Conservation (phyloP, 768 basidiomycete species). For the Boletales sp. region DNA sequence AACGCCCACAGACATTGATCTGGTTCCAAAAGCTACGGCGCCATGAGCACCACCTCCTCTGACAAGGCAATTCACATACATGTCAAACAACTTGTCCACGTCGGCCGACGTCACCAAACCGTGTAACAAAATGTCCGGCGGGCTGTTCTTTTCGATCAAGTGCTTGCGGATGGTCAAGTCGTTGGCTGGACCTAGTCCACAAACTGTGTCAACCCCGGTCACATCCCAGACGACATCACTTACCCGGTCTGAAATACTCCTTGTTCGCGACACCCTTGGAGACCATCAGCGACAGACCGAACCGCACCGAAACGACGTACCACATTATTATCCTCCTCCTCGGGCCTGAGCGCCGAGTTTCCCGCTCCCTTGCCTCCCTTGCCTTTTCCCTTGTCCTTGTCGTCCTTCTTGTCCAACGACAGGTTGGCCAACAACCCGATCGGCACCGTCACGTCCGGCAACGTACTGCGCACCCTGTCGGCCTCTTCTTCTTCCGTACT, state of each 20-base stretch:
- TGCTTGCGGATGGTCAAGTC: constrained; percentile 66
- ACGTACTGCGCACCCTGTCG: constrained; percentile 44
- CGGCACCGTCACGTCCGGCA: constrained; percentile 72
- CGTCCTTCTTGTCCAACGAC: constrained; percentile 54
- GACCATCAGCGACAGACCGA: constrained; percentile 3
- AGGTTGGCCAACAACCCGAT: constrained; percentile 73
- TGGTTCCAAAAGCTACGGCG: constrained; percentile 60
- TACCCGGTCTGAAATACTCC: constrained; percentile 77
- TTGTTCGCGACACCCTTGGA: constrained; percentile 75
- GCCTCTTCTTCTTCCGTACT: constrained; percentile 37
- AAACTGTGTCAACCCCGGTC: not conserved
- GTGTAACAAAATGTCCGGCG: constrained; percentile 79
- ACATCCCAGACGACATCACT: not conserved
- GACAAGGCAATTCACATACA: constrained; percentile 45
- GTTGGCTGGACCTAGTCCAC: constrained; percentile 57
- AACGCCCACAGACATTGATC: constrained; percentile 54
- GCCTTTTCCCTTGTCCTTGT: constrained; percentile 37
- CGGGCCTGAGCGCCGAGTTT: constrained; percentile 27
- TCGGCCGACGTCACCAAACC: constrained; percentile 75
- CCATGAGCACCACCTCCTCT: not conserved
- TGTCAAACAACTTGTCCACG: constrained; percentile 79
- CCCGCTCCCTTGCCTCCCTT: constrained; percentile 29
- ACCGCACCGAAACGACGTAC: constrained; percentile 30
- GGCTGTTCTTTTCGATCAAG: constrained; percentile 73
- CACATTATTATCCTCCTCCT: constrained; percentile 61